Evolutionary conservation across 352 stramenopile genomes (phyloP).

Genomic region (Phytophthora lateralis): DNA sequence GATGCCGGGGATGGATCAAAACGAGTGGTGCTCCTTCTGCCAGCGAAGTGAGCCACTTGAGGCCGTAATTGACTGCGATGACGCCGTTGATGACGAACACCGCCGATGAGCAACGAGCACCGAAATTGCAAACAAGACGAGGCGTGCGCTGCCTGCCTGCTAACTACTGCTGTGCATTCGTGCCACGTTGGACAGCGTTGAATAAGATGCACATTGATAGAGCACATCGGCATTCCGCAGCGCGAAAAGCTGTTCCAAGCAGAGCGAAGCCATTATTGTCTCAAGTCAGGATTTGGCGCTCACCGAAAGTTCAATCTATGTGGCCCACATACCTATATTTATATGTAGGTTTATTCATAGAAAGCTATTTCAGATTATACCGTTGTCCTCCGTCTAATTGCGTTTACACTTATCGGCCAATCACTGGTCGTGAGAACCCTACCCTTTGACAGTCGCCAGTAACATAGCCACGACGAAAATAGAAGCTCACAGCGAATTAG

Average conservation of each 20-base stretch:
- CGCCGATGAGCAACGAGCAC: constrained; percentile 12
- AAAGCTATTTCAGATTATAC: constrained; percentile 7
- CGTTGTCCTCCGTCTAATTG: constrained; percentile 12
- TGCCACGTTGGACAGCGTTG: neutral
- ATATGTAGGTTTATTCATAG: neutral
- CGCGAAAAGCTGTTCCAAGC: neutral
- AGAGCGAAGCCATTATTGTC: constrained; percentile 10
- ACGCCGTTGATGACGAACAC: constrained; percentile 2
- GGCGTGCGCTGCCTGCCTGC: neutral
- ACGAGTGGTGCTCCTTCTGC: constrained; percentile 27
- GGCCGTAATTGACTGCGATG: neutral
- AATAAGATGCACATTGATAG: constrained; percentile 19
- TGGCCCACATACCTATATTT: constrained; percentile 3
- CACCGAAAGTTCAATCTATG: no score
- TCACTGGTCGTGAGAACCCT: neutral
- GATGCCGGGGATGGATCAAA: constrained; percentile 15
- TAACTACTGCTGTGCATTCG: neutral
- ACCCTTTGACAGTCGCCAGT: constrained; percentile 2
- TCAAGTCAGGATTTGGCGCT: neutral
- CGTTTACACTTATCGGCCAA: constrained; percentile 11
- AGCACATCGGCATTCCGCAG: neutral
- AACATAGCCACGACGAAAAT: constrained; percentile 2
- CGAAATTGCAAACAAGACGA: constrained; percentile 34
- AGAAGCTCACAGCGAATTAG: neutral
- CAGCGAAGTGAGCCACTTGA: constrained; percentile 7